Percentiles rank a stretch among this genome's conserved stretches.
phyloP scores from a whole-genome alignment of 345 rosid species.

The Syzygium jambos region DNA sequence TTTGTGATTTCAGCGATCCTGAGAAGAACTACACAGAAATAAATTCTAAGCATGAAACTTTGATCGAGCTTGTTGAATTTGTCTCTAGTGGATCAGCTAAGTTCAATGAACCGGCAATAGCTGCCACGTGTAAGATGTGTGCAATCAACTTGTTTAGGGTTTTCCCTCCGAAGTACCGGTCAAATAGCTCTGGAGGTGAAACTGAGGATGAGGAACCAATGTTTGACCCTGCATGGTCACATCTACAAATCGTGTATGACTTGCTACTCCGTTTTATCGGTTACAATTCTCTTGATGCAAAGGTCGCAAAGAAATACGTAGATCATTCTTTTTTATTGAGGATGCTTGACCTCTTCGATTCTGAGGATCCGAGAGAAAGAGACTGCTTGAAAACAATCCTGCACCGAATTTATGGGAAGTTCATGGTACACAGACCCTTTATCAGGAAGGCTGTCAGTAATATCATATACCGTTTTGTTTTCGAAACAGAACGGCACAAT shows the following conservation, averaged over 20 bases:
- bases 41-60: conserved; percentile 46
- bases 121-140: conserved; percentile 64
- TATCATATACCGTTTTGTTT: conserved; percentile 61
- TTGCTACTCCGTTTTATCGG: conserved; percentile 48
- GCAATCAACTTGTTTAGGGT: conserved; percentile 53
- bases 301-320: conserved; percentile 60
- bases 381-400: conserved; percentile 70
- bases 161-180: conserved; percentile 59
- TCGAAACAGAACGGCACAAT: conserved; percentile 60
- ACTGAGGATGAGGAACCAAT: conserved; percentile 66
- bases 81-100: conserved; percentile 61
- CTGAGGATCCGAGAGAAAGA: conserved; percentile 79
- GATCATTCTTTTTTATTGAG: conserved; percentile 49
- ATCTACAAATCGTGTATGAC: conserved; percentile 64
- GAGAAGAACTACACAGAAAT: conserved; percentile 37
- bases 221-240: conserved; percentile 76
- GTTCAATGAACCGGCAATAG: conserved; percentile 47
- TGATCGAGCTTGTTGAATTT: conserved; percentile 58
- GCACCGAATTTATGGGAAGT: conserved; percentile 63
- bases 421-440: conserved; percentile 70
- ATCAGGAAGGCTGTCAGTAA: conserved; percentile 62
- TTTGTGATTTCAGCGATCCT: conserved; percentile 34
- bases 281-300: conserved; percentile 44
- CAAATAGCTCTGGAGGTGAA: conserved; percentile 36
- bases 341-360: conserved; percentile 71